Evolutionary conservation across 129 eudicot genomes (phyloP), one percentile per base, ranked within the genome.

Genomic region (Artemisia argyi): DNA sequence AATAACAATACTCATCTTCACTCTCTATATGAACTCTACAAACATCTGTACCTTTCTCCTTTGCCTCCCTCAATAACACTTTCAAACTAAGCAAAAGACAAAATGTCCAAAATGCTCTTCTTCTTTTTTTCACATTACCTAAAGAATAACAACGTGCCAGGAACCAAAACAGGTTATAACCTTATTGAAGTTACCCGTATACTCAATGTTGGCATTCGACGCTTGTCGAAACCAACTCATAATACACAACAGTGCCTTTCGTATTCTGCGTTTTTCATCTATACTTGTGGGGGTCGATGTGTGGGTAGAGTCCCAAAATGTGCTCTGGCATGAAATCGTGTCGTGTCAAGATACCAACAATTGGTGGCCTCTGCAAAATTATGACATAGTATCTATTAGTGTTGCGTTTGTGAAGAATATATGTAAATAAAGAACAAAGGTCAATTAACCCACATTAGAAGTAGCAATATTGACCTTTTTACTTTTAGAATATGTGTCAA

Each of bases 251-350:
- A 47, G 30, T 55, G 5, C 73, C 72, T 66, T 70, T 71, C 2
- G 66, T 18, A 58, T 35, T 42, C 49, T 71, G 61, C 46, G 17
- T 14, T 17, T 57, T 73, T 52, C 52, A 60, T 42, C 48, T 79
- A 72, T 80, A 76, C 71, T 89, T 85, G 71, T 85, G 90, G 2
- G 73, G 76, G 39, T 72, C 76, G 11, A 95, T 32, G 49, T 84
- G 83, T 4, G 97, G 99, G 80, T 95, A 95, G 69, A 95, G 97
- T 67, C 99, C 96, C 83, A 90, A 82, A 35, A 95, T 63, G 73
- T 90, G 99, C 80, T 95, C 99, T 0, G 91, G 88, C 97, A 95
- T 90, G 69, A 95, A 91, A 77, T 95, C 99, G 15, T 95, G 97
- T 26, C 99, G 83, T 8, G 99, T 95, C 85, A 95, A 81, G 68